Evolutionary conservation across 495 filamentous ascomycete genomes (phyloP).

Genomic region (Podospora didyma): DNA sequence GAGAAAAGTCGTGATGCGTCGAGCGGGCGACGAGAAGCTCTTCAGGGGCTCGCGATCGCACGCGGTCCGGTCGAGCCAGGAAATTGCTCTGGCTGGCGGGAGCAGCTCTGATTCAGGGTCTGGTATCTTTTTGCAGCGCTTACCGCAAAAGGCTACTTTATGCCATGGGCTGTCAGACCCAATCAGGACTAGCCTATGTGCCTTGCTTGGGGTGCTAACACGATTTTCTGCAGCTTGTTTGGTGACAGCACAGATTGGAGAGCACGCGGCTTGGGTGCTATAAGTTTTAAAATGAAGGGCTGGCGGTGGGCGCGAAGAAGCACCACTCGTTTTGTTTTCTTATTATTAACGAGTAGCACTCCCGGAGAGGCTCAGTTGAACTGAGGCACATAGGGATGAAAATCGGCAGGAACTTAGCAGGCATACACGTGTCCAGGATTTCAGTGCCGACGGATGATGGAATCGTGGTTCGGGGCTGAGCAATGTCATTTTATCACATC

Average conservation of each 20-base stretch:
- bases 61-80: conserved; percentile 15
- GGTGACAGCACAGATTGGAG: conserved; percentile 18
- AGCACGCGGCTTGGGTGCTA: conserved; percentile 12
- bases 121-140: conserved; percentile 17
- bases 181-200: conserved; percentile 18
- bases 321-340: neutral
- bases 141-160: conserved; percentile 20
- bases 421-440: no score
- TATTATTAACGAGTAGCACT: no score
- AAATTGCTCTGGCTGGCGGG: conserved; percentile 27
- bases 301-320: conserved; percentile 6
- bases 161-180: conserved; percentile 15
- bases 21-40: conserved; percentile 16
- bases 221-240: conserved; percentile 17
- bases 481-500: no score
- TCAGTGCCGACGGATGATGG: no score
- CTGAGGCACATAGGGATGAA: no score
- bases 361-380: neutral
- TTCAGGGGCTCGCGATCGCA: conserved; percentile 21
- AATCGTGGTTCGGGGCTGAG: neutral
- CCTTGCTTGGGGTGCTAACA: conserved; percentile 15
- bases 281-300: conserved; percentile 15
- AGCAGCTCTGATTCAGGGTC: conserved; percentile 14
- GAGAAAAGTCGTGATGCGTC: conserved; percentile 10
- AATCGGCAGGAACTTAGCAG: no score